phyloP scores from a whole-genome alignment of 177 flowering plant species.

The Telopea speciosissima region DNA sequence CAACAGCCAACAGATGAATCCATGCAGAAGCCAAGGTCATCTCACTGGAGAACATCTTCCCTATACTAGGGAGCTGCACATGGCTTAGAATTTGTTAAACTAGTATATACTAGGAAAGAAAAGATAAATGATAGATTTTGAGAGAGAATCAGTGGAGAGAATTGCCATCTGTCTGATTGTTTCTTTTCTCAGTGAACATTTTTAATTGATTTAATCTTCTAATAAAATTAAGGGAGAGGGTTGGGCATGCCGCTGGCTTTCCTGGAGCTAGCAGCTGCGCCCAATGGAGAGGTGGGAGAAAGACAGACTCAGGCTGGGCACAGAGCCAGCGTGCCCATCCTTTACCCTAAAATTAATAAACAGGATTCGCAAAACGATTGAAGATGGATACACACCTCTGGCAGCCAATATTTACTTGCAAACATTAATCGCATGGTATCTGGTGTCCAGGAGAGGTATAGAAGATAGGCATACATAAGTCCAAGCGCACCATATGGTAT shows the following conservation, averaged over 20 bases:
- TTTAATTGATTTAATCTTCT: too few species aligned
- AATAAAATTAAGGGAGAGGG: too few species aligned
- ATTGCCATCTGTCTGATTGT: background rate
- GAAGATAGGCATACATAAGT: constrained; percentile 65
- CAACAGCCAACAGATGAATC: constrained; percentile 81
- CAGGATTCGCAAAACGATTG: background rate
- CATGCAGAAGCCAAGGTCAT: constrained; percentile 95
- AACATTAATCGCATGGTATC: constrained; percentile 72
- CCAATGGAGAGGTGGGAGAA: too few species aligned
- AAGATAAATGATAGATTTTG: background rate
- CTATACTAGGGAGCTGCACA: constrained; percentile 71
- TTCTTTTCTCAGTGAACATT: too few species aligned
- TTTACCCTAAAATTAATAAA: too few species aligned
- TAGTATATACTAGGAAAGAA: background rate
- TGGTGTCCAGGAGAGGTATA: constrained; percentile 93
- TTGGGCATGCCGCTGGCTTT: too few species aligned
- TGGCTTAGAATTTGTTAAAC: constrained; percentile 3
- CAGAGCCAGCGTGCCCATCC: too few species aligned
- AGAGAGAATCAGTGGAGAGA: background rate
- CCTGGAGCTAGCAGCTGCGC: too few species aligned
- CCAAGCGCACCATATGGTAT: constrained; percentile 74
- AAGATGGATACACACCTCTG: constrained; percentile 55
- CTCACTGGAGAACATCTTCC: constrained; percentile 81
- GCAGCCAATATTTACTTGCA: constrained; percentile 82
- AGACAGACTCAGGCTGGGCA: too few species aligned